Percentiles rank a stretch among this genome's conserved stretches.
Conservation (phyloP, 495 filamentous ascomycete genomes). For the Podospora sp. region DNA sequence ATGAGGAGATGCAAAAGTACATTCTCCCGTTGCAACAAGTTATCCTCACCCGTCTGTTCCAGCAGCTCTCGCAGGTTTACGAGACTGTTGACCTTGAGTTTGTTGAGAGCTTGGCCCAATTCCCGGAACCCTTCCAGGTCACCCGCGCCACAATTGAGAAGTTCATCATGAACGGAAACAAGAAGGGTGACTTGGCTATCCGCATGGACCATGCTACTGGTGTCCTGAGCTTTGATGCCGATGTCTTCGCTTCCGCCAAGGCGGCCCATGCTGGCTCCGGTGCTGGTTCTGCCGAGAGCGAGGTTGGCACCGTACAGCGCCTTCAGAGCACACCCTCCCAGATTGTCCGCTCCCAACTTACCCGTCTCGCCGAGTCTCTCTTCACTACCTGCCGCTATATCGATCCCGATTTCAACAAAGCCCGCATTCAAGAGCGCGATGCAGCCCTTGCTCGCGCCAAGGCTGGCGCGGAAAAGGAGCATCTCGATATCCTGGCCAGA, state of each 20-base stretch:
- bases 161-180: conserved; percentile 99
- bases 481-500: conserved; percentile 82
- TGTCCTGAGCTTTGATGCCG: conserved; percentile 93
- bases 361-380: conserved; percentile 85
- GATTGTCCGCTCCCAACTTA: conserved; percentile 93
- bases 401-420: conserved; percentile 82
- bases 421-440: conserved; percentile 75
- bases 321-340: conserved; percentile 97
- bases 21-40: conserved; percentile 94
- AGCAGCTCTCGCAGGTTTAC: conserved; percentile 98
- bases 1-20: conserved; percentile 96
- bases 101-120: conserved; percentile 90
- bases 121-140: conserved; percentile 96
- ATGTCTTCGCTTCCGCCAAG: conserved; percentile 97
- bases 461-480: conserved; percentile 87
- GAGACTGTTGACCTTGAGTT: conserved; percentile 95
- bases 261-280: conserved; percentile 82
- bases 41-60: conserved; percentile 95
- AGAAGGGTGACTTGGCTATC: conserved; percentile 97
- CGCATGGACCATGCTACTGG: conserved; percentile 94
- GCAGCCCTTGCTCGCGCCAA: conserved; percentile 77
- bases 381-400: conserved; percentile 94
- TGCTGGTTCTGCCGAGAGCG: conserved; percentile 86
- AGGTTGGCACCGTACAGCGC: conserved; percentile 83
- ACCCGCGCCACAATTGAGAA: conserved; percentile 92